A percentile compares a stretch with the other conserved stretches of the same genome.
Conservation (phyloP, 768 basidiomycete genomes). For the Kwoniella dejecticola region DNA sequence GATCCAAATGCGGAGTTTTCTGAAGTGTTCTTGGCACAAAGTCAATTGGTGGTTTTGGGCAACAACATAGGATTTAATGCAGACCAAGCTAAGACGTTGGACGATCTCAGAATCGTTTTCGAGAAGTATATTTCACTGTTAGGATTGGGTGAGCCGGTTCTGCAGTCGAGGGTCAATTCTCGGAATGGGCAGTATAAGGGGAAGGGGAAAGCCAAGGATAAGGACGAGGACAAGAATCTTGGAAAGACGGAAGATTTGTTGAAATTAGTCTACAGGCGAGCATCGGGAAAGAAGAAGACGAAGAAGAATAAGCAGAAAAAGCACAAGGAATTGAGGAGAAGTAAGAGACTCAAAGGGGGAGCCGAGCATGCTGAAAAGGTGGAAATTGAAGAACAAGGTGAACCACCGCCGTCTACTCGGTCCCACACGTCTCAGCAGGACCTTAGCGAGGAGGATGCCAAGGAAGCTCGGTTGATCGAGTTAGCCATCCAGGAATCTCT, state of each 20-base stretch:
- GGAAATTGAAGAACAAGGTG: slow-evolving; percentile 17
- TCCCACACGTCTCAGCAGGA: neutral
- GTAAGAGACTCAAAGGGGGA: slow-evolving; percentile 8
- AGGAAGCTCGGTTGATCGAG: slow-evolving; percentile 35
- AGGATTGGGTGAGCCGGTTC: slow-evolving; percentile 36
- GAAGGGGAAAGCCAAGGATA: slow-evolving; percentile 9
- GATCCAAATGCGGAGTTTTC: slow-evolving; percentile 40
- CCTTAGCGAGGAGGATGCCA: slow-evolving; percentile 6
- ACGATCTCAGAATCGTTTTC: slow-evolving; percentile 45
- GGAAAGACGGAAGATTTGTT: slow-evolving; percentile 45
- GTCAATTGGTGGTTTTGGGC: slow-evolving; percentile 41
- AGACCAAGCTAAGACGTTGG: slow-evolving; percentile 27
- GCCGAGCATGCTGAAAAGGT: neutral
- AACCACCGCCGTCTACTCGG: slow-evolving; percentile 10
- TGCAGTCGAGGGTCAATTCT: neutral
- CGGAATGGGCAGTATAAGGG: neutral
- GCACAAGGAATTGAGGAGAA: neutral
- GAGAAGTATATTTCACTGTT: slow-evolving; percentile 39
- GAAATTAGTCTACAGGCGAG: slow-evolving; percentile 52
- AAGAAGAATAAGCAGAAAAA: slow-evolving; percentile 17
- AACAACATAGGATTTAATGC: slow-evolving; percentile 42
- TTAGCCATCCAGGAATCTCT: slow-evolving; percentile 40
- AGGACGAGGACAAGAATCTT: slow-evolving; percentile 18
- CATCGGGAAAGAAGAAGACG: slow-evolving; percentile 24
- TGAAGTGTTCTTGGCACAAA: slow-evolving; percentile 45